phyloP scores from a whole-genome alignment of 139 green algal genomes.

The Spirogloea muscicola region DNA sequence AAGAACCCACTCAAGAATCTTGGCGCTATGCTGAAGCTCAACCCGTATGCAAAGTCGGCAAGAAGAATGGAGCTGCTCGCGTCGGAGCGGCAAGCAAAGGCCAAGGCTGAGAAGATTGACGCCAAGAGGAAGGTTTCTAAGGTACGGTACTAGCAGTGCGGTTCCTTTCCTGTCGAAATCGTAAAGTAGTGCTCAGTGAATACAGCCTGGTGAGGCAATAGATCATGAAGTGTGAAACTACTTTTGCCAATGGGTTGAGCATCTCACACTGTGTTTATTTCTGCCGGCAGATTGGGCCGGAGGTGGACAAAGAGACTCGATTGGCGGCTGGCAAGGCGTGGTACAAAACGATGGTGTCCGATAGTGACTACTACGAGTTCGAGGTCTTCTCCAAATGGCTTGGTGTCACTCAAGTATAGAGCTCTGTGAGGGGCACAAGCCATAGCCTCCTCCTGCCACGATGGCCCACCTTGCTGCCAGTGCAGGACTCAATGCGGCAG shows the following conservation, averaged over 20 bases:
- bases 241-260: no score
- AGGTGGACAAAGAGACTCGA: constrained; percentile 59
- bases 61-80: constrained; percentile 59
- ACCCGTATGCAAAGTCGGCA: constrained; percentile 83
- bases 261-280: no score
- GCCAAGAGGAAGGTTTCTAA: constrained; percentile 34
- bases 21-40: constrained; percentile 91
- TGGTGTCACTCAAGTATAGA: constrained; percentile 36
- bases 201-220: no score
- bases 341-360: constrained; percentile 57
- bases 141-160: no score
- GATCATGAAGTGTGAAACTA: no score
- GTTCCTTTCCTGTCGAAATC: no score
- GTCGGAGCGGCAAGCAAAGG: constrained; percentile 39
- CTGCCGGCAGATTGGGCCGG: no score
- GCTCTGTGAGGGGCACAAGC: no score
- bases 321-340: constrained; percentile 60
- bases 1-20: constrained; percentile 99
- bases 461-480: no score
- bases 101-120: constrained; percentile 55
- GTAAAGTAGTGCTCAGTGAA: no score
- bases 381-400: constrained; percentile 54
- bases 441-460: no score
- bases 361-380: constrained; percentile 53
- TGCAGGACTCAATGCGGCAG: no score